phyloP scores from a whole-genome alignment of 73 alveolate genomes.

The Halteria grandinella region DNA sequence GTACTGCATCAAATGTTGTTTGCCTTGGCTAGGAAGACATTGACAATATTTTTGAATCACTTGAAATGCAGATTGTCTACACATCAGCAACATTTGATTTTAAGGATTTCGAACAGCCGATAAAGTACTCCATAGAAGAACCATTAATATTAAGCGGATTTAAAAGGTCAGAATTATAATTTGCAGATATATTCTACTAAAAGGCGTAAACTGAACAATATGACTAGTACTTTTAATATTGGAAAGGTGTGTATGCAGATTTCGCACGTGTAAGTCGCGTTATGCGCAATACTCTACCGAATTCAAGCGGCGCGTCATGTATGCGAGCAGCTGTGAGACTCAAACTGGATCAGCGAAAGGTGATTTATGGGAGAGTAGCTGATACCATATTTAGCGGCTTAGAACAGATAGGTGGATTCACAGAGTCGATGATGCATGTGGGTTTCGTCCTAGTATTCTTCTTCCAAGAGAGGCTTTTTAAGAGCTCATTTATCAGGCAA shows the following conservation, averaged over 20 bases:
- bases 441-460: constrained; percentile 15
- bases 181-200: too few species aligned
- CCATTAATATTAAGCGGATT: too few species aligned
- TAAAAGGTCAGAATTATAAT: too few species aligned
- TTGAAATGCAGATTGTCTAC: too few species aligned
- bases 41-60: too few species aligned
- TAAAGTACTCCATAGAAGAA: too few species aligned
- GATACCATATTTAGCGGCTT: constrained; percentile 18
- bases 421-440: constrained; percentile 14
- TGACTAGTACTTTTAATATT: background rate
- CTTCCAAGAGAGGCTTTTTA: constrained; percentile 30
- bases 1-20: too few species aligned
- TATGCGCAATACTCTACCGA: background rate
- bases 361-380: constrained; percentile 1
- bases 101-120: too few species aligned
- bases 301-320: background rate
- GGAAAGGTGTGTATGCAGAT: background rate
- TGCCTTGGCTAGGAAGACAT: too few species aligned
- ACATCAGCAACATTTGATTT: too few species aligned
- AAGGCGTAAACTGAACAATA: too few species aligned
- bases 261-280: constrained; percentile 6
- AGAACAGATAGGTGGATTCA: constrained; percentile 37
- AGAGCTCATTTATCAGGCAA: constrained; percentile 29
- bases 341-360: too few species aligned
- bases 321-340: background rate